Evolutionary conservation across 192 early-diverging fungal genomes (phyloP).

Genomic region (Podila verticillata): DNA sequence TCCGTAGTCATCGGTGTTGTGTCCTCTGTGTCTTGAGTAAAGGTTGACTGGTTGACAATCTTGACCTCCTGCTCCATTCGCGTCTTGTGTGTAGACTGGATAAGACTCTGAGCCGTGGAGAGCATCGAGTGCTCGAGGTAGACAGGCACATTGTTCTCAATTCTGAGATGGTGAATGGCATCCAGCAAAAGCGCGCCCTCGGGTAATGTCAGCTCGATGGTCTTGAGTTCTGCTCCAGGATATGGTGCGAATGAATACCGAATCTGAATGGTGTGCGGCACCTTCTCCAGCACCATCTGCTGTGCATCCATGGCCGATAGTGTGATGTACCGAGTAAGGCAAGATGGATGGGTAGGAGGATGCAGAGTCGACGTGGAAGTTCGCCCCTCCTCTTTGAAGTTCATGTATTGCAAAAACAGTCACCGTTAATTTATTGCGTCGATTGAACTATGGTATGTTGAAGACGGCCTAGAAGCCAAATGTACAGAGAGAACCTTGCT

Average conservation of each 20-base stretch:
- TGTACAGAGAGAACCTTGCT: not conserved
- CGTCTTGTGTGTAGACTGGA: constrained; percentile 45
- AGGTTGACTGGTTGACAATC: constrained; percentile 12
- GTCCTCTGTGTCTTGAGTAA: not conserved
- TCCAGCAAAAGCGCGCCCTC: constrained; percentile 57
- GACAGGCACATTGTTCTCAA: constrained; percentile 54
- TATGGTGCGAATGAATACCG: constrained; percentile 40
- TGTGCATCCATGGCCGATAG: constrained; percentile 21
- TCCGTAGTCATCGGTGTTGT: not conserved
- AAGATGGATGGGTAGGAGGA: not conserved
- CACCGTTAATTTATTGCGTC: not conserved
- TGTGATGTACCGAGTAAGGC: not conserved
- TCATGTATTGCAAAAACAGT: no score
- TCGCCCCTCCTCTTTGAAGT: no score
- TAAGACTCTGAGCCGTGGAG: constrained; percentile 50
- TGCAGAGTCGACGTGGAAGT: no score
- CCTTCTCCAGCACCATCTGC: constrained; percentile 45
- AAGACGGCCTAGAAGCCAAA: not conserved
- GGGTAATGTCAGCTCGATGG: constrained; percentile 33
- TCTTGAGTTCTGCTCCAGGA: constrained; percentile 35
- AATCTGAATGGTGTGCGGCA: constrained; percentile 40
- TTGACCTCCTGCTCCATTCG: constrained; percentile 20
- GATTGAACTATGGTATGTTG: not conserved
- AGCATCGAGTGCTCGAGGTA: constrained; percentile 59
- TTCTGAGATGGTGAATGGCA: constrained; percentile 48